These are phyloP conservation scores for Leptographium flavum DNA, from an alignment of 2,329 filamentous ascomycete genomes.

Conservation along the genomic window DNA sequence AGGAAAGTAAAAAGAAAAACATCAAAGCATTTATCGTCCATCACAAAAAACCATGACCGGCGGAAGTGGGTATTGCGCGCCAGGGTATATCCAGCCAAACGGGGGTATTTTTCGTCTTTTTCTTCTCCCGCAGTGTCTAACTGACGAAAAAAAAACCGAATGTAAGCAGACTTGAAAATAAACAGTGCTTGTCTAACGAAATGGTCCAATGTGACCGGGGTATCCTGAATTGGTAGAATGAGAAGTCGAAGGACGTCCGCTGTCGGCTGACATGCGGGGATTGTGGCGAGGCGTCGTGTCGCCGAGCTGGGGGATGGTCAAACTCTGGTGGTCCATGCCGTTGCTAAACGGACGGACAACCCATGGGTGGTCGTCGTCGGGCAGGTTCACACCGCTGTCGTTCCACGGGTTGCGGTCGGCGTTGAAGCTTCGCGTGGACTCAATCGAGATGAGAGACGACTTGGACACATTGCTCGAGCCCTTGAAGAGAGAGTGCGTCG, in stretches of 20 bases:
- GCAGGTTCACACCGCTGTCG: conserved; percentile 87
- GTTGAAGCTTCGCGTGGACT: conserved; percentile 79
- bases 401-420: conserved; percentile 97
- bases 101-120: conserved; percentile 27
- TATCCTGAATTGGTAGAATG: conserved; percentile 94
- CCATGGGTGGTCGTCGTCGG: conserved; percentile 70
- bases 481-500: conserved; percentile 78
- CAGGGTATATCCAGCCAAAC: conserved; percentile 52
- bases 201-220: conserved; percentile 82
- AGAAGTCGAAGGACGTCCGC: conserved; percentile 83
- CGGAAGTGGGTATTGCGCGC: conserved; percentile 33
- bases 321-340: conserved; percentile 47
- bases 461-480: conserved; percentile 83
- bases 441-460: conserved; percentile 88
- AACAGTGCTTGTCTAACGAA: conserved; percentile 53
- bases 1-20: conserved; percentile 1
- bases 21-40: conserved; percentile 7
- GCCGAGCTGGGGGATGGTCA: conserved; percentile 55
- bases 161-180: conserved; percentile 22
- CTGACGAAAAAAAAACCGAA: conserved; percentile 13
- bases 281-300: conserved; percentile 75
- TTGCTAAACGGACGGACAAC: conserved; percentile 48
- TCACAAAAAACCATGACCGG: conserved; percentile 8
- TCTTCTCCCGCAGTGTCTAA: conserved; percentile 8
- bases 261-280: conserved; percentile 74